These are phyloP conservation scores for Yamadazyma pseudoaaseri DNA, from an alignment of 1,139 yeast species.

Conservation along the genomic window DNA sequence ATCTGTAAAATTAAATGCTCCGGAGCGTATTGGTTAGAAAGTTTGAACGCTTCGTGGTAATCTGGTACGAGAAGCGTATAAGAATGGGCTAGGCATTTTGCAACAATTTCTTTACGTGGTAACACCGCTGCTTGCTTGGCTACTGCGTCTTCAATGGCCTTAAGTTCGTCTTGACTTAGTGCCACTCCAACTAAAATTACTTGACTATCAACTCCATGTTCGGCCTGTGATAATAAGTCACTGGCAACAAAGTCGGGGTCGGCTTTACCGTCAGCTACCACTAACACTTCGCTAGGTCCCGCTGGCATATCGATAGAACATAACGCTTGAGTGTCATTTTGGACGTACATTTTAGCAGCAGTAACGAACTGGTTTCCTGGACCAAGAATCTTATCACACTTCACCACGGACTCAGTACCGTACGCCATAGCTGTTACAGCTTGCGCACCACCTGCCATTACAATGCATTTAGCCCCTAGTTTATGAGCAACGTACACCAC, in stretches of 20 bases:
- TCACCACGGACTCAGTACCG: conserved; percentile 89
- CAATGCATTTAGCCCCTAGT: conserved; percentile 85
- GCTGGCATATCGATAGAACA: conserved; percentile 99
- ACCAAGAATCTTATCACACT: conserved; percentile 95
- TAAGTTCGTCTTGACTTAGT: conserved; percentile 57
- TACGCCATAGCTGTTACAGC: conserved; percentile 99
- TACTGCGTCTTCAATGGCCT: conserved; percentile 75
- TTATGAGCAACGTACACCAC: conserved; percentile 97
- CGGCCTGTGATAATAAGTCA: conserved; percentile 95
- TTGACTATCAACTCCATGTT: conserved; percentile 97
- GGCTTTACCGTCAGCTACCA: conserved; percentile 81
- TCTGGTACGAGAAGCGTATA: conserved; percentile 67
- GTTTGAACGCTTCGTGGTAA: conserved; percentile 73
- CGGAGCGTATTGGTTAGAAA: conserved; percentile 92
- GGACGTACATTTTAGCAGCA: conserved; percentile 97
- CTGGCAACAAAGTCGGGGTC: conserved; percentile 96
- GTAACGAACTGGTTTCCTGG: conserved; percentile 99
- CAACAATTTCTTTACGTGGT: conserved; percentile 91
- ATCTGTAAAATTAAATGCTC: conserved; percentile 95
- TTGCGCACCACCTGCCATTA: conserved; percentile 98
- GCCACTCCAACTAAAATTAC: conserved; percentile 86
- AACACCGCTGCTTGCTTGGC: conserved; percentile 79
- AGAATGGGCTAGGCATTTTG: conserved; percentile 90
- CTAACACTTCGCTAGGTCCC: conserved; percentile 97
- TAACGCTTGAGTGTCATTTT: conserved; percentile 90